These are phyloP conservation scores for Pleurostoma richardsiae DNA, from an alignment of 2,329 filamentous ascomycete species.

Conservation along the genomic window DNA sequence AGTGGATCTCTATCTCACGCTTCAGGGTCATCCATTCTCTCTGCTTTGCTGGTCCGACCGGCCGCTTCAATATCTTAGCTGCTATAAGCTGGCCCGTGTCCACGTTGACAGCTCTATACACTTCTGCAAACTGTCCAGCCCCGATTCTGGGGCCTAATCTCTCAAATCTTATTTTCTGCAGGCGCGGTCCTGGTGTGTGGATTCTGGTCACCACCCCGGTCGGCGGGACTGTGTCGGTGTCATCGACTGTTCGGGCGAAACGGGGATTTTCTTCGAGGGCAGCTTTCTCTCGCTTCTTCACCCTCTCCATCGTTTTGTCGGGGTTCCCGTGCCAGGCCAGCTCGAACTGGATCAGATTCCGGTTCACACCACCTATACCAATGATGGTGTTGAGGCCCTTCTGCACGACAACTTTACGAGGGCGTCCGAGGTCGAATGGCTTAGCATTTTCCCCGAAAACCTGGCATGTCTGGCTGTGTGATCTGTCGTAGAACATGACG, in stretches of 20 bases:
- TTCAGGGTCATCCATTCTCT: background rate
- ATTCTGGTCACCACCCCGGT: background rate
- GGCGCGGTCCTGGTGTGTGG: background rate
- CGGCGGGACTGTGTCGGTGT: background rate
- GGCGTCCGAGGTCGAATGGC: background rate
- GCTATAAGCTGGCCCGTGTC: slow-evolving; percentile 1
- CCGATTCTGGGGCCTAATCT: background rate
- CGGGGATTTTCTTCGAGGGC: background rate
- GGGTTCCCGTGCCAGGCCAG: background rate
- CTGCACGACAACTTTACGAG: slow-evolving; percentile 3
- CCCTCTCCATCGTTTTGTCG: background rate
- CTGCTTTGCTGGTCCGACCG: background rate
- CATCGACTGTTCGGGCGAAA: background rate
- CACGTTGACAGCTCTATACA: background rate
- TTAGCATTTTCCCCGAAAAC: slow-evolving; percentile 2
- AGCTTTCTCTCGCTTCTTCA: background rate
- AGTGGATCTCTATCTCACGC: background rate
- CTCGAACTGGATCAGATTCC: slow-evolving; percentile 2
- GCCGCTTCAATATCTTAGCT: background rate
- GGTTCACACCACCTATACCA: slow-evolving; percentile 4
- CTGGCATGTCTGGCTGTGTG: slow-evolving; percentile 1
- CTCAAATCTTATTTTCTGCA: background rate
- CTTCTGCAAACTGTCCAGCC: background rate
- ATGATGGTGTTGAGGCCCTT: background rate
- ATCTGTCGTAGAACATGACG: slow-evolving; percentile 7